Evolutionary conservation across 352 stramenopile species (phyloP).

Genomic region (Aphanomyces invadans): DNA sequence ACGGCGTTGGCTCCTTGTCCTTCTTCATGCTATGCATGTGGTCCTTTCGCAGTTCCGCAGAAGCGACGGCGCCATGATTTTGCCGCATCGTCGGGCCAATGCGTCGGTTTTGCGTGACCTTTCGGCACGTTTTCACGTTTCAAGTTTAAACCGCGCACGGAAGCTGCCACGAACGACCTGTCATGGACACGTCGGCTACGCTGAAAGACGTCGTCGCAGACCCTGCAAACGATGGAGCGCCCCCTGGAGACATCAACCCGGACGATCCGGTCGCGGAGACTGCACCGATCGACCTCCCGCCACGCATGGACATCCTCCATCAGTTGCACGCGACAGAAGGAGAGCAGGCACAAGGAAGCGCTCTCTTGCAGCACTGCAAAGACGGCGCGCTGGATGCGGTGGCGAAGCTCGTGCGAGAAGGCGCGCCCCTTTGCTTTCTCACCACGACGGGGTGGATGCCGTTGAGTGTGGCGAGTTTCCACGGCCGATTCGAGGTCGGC

Average conservation of each 20-base stretch:
- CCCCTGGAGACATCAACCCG: not conserved
- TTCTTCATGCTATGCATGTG: not conserved
- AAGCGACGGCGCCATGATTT: not conserved
- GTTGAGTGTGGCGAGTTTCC: conserved; percentile 53
- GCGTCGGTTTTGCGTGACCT: too few species aligned
- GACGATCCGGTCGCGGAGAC: conserved; percentile 26
- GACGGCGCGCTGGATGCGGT: conserved; percentile 38
- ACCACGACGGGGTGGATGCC: conserved; percentile 74
- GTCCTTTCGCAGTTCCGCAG: not conserved
- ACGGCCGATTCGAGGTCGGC: conserved; percentile 54
- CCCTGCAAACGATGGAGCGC: not conserved
- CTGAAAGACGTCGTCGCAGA: conserved; percentile 13
- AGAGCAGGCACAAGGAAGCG: conserved; percentile 47
- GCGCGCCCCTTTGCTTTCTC: conserved; percentile 52
- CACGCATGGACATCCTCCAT: conserved; percentile 47
- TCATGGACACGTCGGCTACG: conserved; percentile 18
- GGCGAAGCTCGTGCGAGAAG: conserved; percentile 36
- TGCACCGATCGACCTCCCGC: conserved; percentile 31
- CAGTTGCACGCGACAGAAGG: conserved; percentile 44
- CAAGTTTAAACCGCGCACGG: too few species aligned
- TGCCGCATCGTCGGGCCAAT: too few species aligned
- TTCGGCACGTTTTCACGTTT: too few species aligned
- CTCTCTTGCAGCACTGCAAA: conserved; percentile 56
- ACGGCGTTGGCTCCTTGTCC: not conserved
- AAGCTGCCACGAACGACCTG: not conserved